Conservation (phyloP, 176 grass and related monocot genomes). For the Triticum aestivum region DNA sequence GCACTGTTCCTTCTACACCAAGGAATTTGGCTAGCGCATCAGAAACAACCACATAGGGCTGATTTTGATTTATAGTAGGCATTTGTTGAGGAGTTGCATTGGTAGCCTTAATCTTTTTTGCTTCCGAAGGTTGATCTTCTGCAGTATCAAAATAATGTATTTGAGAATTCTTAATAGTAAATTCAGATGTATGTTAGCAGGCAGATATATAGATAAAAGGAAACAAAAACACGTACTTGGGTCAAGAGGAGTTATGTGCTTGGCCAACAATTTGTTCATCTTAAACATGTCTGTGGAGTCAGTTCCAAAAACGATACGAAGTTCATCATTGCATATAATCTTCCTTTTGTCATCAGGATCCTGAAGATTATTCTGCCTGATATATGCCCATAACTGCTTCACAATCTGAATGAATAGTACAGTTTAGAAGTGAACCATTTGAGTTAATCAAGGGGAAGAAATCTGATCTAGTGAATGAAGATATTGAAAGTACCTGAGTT, state of each 20-base stretch:
- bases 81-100: conserved; percentile 29
- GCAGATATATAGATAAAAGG: conserved; percentile 21
- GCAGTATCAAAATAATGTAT: conserved; percentile 29
- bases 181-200: conserved; percentile 15
- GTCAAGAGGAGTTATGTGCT: conserved; percentile 91
- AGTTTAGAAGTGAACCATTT: background rate
- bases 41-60: conserved; percentile 54
- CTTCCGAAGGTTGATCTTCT: conserved; percentile 48
- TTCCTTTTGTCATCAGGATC: conserved; percentile 98
- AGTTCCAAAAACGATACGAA: conserved; percentile 85
- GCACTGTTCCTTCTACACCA: conserved; percentile 58
- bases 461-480: background rate
- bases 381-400: conserved; percentile 96
- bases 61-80: conserved; percentile 41
- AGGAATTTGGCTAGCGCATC: conserved; percentile 82
- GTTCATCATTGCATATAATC: conserved; percentile 98
- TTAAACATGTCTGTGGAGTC: conserved; percentile 99
- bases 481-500: conserved; percentile 63
- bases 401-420: conserved; percentile 70
- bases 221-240: conserved; percentile 44
- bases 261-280: conserved; percentile 99
- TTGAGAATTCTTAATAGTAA: conserved; percentile 21
- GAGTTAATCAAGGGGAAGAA: background rate
- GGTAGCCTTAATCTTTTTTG: conserved; percentile 54
- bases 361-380: conserved; percentile 97